phyloP scores from a whole-genome alignment of 495 filamentous ascomycete species.

The Hyphodiscus hymeniophilus region DNA sequence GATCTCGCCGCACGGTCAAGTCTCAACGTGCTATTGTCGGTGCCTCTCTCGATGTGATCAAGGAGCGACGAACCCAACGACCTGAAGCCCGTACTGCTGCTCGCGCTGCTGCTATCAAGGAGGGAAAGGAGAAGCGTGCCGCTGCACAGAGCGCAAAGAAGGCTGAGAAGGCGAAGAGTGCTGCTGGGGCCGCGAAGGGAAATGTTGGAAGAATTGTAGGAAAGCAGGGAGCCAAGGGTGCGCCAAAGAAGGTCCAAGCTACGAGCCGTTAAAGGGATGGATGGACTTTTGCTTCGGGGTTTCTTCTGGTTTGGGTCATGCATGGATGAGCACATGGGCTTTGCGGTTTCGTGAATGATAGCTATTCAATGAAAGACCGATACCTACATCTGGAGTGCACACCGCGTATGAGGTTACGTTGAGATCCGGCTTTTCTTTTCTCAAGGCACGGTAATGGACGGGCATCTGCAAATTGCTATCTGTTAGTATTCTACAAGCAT shows the following conservation, averaged over 20 bases:
- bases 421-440: too few species aligned
- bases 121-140: constrained; percentile 94
- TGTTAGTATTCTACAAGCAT: too few species aligned
- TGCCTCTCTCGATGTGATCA: constrained; percentile 98
- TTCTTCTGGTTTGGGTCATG: constrained; percentile 21
- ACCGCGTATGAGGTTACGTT: too few species aligned
- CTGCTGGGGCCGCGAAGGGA: constrained; percentile 64
- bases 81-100: constrained; percentile 92
- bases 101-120: constrained; percentile 84
- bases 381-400: neutral
- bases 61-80: constrained; percentile 89
- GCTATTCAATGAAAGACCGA: constrained; percentile 21
- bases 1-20: constrained; percentile 96
- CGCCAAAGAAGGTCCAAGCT: constrained; percentile 75
- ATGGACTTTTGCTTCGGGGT: constrained; percentile 7
- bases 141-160: constrained; percentile 87
- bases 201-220: constrained; percentile 70
- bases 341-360: constrained; percentile 21
- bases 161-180: constrained; percentile 97
- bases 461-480: too few species aligned
- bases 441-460: too few species aligned
- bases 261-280: constrained; percentile 61
- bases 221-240: constrained; percentile 96
- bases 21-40: constrained; percentile 97
- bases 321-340: constrained; percentile 24